Evolutionary conservation across 192 early-diverging fungal genomes (phyloP), one percentile per base, ranked within the genome.

Genomic region (Podila minutissima): DNA sequence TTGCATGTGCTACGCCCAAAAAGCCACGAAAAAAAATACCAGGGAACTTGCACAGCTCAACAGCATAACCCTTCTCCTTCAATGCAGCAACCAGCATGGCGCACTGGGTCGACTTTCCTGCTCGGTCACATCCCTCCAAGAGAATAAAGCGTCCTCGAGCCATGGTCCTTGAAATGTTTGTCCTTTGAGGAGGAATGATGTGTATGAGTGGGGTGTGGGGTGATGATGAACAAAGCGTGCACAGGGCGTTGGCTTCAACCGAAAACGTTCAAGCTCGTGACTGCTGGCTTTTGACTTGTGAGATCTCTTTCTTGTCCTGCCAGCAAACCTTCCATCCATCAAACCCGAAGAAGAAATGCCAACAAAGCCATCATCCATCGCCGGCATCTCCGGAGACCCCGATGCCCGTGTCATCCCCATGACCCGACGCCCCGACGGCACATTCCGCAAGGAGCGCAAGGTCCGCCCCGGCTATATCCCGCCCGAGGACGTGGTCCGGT

Each of bases 101-200:
- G 74, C 91, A 89, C 83, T 98, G 98, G 0, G 96, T 97, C 13
- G 95, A 92, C 82, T 99, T 99, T 29, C 98, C 98, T 15, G 91
- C 89, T 33, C 96, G 91, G 84, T 99, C 98, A 71, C 95, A 93
- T 49, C 98, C 98, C 83, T 99, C 98, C 28, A 99, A 74, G 17
- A 97, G 89, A 74, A 99, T 95, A 72, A 99, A 91, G 20, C 93
- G 85, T 19, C 97, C 97, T 46, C 97, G 86, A 22, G 82, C 49
- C 85, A 88, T 78, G 24, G 57, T 57, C 20, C 22, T 22, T 28
- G 11, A 13, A n/a, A 24, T 24, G 48, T 51, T 37, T 48, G 4
- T 51, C 19, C 35, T 20, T 66, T 41, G 11, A 9, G 33, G 15
- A 33, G 9, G 28, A 51, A 31, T 64, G 63, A 66, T 20, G 17